Base-by-base conservation (phyloP, 495 filamentous ascomycete species). In the Pyrenula aspistea region DNA sequence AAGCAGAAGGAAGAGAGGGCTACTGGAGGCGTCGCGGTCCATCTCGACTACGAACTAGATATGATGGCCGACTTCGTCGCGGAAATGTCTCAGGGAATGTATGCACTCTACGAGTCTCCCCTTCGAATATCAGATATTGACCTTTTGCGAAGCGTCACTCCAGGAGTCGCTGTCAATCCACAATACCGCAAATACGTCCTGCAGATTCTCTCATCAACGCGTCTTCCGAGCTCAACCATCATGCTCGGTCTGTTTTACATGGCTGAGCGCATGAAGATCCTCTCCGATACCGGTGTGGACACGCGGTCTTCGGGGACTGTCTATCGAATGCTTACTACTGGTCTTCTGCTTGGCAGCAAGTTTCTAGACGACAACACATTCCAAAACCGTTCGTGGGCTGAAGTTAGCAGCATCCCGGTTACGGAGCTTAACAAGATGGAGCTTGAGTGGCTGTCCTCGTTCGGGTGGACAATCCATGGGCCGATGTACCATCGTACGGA, bases 311-410 rank as follows among this genome's bases (percentile, higher is more conserved):
- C 84, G 65, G 84, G 83, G 49, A 83, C 92, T 63, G 81, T 94
- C 55, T 95, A 93, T 76, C 85, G 90, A 54, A 88, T 96, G 82
- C 79, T 97, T 55, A 96, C 91, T 12, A 86, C 91, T 55, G 78
- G 86, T 15, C 77, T 99, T 25, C 75, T 99, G 48, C 79, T 99
- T 25, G 93, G 91, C 54, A 96, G 91, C 76, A 99, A 99, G 72
- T 99, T 99, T 64, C 70, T 97, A 55, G 93, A 99, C 65, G 93
- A 99, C 70, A 97, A 97, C 71, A 99, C 93, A 15, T 99, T 97
- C 71, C 91, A 96, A 76, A 99, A 97, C 73, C 88, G 91, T 55
- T 97, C 94, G 4, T 99, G 93, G 93, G 87, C 94, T 2, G 94
- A 99, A 65, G 93, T 99, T 22, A 97, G 91, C 71, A 89, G 87